Conservation (phyloP, 768 basidiomycete genomes). For the Termitomyces sp. region DNA sequence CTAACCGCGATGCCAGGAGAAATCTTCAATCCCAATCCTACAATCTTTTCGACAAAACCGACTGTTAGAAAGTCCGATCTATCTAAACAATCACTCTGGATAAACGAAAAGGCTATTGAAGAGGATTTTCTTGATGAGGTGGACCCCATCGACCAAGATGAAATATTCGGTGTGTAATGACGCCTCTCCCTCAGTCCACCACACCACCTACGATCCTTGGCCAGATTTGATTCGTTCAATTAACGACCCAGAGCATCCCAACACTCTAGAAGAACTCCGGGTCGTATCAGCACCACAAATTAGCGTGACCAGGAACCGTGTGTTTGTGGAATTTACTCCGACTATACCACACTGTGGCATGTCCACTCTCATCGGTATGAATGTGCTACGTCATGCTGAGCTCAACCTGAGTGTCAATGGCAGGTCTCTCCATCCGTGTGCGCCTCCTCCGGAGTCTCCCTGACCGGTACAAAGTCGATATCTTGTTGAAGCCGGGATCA, state of each 20-base stretch:
- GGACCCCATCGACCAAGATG: conserved; percentile 83
- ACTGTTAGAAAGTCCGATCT: conserved; percentile 35
- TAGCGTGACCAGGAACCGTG: conserved; percentile 45
- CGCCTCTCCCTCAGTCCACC: neutral
- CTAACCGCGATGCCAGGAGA: conserved; percentile 41
- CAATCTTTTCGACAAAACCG: conserved; percentile 57
- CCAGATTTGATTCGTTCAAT: conserved; percentile 89
- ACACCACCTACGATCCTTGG: neutral
- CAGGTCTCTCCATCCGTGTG: conserved; percentile 94
- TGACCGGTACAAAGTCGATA: conserved; percentile 90
- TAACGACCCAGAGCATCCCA: conserved; percentile 93
- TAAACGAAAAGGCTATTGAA: conserved; percentile 37
- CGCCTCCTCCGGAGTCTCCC: conserved; percentile 86
- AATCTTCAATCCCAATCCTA: conserved; percentile 89
- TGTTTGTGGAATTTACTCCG: conserved; percentile 92
- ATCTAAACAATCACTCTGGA: conserved; percentile 54
- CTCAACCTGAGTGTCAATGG: conserved; percentile 2
- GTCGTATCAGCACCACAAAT: conserved; percentile 93
- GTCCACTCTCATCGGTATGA: conserved; percentile 90
- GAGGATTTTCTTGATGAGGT: conserved; percentile 47
- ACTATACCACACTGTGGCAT: conserved; percentile 97
- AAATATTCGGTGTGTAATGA: conserved; percentile 70
- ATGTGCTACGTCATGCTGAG: conserved; percentile 7
- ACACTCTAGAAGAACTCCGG: conserved; percentile 88
- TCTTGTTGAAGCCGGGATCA: conserved; percentile 87